A percentile compares a stretch with the other conserved stretches of the same genome.
Evolutionary conservation across 441 rosid species (phyloP).

Genomic region (Bocquillonia castaneifolia): DNA sequence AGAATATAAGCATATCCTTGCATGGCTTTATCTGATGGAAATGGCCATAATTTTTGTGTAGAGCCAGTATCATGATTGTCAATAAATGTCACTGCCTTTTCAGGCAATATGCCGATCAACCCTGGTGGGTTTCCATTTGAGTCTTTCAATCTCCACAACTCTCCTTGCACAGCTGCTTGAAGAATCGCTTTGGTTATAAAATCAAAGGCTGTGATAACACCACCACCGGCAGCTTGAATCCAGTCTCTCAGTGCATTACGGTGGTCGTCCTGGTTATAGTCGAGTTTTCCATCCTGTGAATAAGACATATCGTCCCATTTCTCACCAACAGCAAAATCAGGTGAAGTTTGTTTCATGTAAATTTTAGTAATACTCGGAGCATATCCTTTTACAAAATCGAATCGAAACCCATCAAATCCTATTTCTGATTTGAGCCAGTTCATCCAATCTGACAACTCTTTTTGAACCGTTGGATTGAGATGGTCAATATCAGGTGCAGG

Average conservation of each 20-base stretch:
- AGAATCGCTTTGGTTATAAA: slow-evolving; percentile 79
- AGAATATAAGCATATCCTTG: slow-evolving; percentile 85
- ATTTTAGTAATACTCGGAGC: slow-evolving; percentile 51
- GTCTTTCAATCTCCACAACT: slow-evolving; percentile 69
- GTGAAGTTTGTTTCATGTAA: slow-evolving; percentile 45
- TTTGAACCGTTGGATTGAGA: slow-evolving; percentile 56
- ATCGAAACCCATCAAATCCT: slow-evolving; percentile 76
- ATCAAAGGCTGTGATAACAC: slow-evolving; percentile 59
- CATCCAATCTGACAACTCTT: slow-evolving; percentile 76
- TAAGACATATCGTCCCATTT: slow-evolving; percentile 58
- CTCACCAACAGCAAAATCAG: slow-evolving; percentile 75
- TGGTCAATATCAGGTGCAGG: slow-evolving; percentile 82
- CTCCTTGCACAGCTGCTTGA: slow-evolving; percentile 65
- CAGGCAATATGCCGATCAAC: slow-evolving; percentile 58
- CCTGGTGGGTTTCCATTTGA: slow-evolving; percentile 70
- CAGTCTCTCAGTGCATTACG: slow-evolving; percentile 48
- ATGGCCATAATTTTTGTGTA: slow-evolving; percentile 53
- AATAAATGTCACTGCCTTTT: slow-evolving; percentile 74
- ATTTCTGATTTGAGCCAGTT: slow-evolving; percentile 71
- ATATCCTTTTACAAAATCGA: slow-evolving; percentile 65
- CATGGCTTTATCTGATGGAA: slow-evolving; percentile 85
- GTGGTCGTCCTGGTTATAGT: slow-evolving; percentile 48
- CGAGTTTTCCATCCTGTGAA: slow-evolving; percentile 46
- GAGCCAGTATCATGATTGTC: slow-evolving; percentile 87
- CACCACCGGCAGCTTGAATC: slow-evolving; percentile 59